Evolutionary conservation across 148 eudicot species (phyloP), one percentile per base, ranked within the genome.

Genomic region (Chenopodium suecicum): DNA sequence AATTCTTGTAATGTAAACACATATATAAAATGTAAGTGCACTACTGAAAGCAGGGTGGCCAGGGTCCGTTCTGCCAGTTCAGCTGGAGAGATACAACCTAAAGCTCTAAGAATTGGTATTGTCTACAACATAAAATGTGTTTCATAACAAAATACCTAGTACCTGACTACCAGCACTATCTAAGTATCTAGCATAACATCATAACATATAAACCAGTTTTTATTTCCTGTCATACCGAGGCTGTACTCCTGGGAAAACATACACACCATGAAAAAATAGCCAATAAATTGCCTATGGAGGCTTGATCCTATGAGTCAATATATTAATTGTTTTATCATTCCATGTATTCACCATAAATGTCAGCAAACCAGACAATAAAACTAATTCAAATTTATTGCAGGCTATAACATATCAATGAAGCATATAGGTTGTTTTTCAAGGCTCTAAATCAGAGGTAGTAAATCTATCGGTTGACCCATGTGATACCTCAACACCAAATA

Each of bases 21-120:
- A 69, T 31, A 50, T 25, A 20, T 68, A 70, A 29, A 68, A 47
- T 50, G 52, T 67, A 66, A 78, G 80, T 16, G 41, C 27, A 79
- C 58, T 22, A 19, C 3, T 19, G 65, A 60, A 60, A 60, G 65
- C 65, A 22, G 25, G 65, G 23, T 34, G 37, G 37, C 37, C 4
- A 34, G 4, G 37, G 37, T 2, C 37, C 4, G 4, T 34, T 2
- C 37, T 5, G 6, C 65, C 65, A 22, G 8, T 3, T 60, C 25
- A 19, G 20, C 6, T 19, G n/a, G 23, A n/a, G 4, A 56, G 13
- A 56, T 13, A 56, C 0, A 56, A 56, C 68, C 8, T 56, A 48
- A 48, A 48, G 12, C 52, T 48, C 52, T 48, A 9, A 48, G 17
- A 54, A 54, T 34, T 54, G 5, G 20, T 54, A 54, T 54, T 54